Percentiles rank a stretch among this genome's conserved stretches.
These are phyloP conservation scores for Leptographium procerum DNA, from an alignment of 2,329 filamentous ascomycete genomes.

Conservation along the genomic window DNA sequence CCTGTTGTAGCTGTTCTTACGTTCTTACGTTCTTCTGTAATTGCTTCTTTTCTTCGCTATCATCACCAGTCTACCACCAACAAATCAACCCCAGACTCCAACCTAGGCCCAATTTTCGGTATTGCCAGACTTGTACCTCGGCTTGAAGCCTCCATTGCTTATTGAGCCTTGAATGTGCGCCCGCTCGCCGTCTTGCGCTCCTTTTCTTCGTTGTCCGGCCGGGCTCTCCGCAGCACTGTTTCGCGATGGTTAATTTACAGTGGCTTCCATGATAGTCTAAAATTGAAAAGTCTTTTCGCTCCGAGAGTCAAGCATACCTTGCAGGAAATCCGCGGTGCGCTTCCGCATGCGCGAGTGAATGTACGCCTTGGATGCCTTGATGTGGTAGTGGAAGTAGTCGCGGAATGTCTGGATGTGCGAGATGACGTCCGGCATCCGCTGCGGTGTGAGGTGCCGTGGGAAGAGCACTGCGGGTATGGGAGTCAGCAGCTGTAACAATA, in stretches of 20 bases:
- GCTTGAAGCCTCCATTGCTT: background rate
- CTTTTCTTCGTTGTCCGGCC: constrained; percentile 92
- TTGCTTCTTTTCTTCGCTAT: background rate
- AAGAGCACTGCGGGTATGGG: constrained; percentile 61
- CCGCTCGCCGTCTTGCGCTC: constrained; percentile 97
- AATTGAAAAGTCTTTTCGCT: background rate
- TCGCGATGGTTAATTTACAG: background rate
- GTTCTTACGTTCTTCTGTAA: background rate
- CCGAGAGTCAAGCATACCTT: constrained; percentile 45
- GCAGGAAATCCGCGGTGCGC: constrained; percentile 94
- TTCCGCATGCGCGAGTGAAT: constrained; percentile 98
- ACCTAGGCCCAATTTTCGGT: too few relatives aligned
- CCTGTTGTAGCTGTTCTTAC: background rate
- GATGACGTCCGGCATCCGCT: constrained; percentile 88
- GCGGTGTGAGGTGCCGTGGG: constrained; percentile 81
- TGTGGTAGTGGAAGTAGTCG: constrained; percentile 99
- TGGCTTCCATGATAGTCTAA: background rate
- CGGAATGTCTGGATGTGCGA: constrained; percentile 99
- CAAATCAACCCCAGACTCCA: background rate
- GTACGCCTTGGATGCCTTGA: constrained; percentile 98
- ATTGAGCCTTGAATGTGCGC: constrained; percentile 61
- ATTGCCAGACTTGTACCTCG: background rate
- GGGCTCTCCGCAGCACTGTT: constrained; percentile 82
- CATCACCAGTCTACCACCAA: background rate
- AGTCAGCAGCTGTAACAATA: constrained; percentile 7